These are phyloP conservation scores for Rhipidocladum racemiflorum DNA, from an alignment of 176 grass and related monocot species.

Conservation along the genomic window DNA sequence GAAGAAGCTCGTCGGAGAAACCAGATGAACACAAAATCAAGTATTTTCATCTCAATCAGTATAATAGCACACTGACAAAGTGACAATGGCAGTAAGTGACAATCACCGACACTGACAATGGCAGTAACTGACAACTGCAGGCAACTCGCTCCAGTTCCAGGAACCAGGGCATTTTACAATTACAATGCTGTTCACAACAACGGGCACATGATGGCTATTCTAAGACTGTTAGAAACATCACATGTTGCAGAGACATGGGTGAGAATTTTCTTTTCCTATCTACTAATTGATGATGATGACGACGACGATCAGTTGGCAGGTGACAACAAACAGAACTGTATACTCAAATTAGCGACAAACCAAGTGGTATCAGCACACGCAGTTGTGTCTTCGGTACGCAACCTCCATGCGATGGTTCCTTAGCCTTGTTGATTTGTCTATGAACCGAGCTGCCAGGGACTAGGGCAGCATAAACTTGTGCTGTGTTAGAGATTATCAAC, in stretches of 20 bases:
- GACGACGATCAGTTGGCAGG: conserved; percentile 19
- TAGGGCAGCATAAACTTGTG: conserved; percentile 18
- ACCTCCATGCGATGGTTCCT: conserved; percentile 7
- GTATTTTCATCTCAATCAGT: conserved; percentile 28
- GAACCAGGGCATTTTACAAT: conserved; percentile 14
- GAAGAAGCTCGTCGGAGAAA: background rate
- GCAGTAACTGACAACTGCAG: background rate
- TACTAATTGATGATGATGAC: background rate
- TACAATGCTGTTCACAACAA: conserved; percentile 37
- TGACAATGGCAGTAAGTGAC: background rate
- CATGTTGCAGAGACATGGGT: conserved; percentile 45
- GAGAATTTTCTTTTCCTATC: conserved; percentile 45
- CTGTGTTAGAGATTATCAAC: conserved; percentile 38
- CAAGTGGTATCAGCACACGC: conserved; percentile 14
- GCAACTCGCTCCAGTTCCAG: conserved; percentile 13
- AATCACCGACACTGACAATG: too few species aligned
- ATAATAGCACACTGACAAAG: conserved; percentile 13
- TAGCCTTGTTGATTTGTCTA: conserved; percentile 13
- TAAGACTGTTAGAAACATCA: conserved; percentile 49
- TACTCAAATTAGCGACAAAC: conserved; percentile 47
- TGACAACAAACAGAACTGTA: conserved; percentile 33
- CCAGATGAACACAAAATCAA: background rate
- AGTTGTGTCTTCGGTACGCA: conserved; percentile 20
- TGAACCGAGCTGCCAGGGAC: conserved; percentile 11
- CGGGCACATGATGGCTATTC: conserved; percentile 24